These are phyloP conservation scores for Hippophae rhamnoides DNA, from an alignment of 306 rosid species.

Conservation along the genomic window DNA sequence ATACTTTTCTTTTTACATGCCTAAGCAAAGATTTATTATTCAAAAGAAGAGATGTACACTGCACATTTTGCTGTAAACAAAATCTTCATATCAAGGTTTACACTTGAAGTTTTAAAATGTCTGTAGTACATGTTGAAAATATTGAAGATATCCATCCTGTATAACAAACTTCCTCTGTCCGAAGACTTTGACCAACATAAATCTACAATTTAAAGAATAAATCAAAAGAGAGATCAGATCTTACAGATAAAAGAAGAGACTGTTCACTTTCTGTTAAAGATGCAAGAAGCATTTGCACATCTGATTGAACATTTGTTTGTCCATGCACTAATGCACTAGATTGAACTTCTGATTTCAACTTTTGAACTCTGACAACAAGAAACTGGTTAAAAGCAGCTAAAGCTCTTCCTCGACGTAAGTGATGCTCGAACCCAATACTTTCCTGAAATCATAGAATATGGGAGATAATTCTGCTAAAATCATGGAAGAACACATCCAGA, in stretches of 20 bases:
- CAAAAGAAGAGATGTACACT: too few species aligned
- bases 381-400: constrained; percentile 77
- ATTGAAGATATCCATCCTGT: too few species aligned
- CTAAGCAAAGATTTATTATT: too few species aligned
- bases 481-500: constrained; percentile 11
- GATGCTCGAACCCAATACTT: constrained; percentile 81
- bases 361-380: constrained; percentile 61
- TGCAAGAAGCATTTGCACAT: constrained; percentile 77
- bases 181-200: too few species aligned
- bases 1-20: too few species aligned
- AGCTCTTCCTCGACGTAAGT: constrained; percentile 89
- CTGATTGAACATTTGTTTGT: constrained; percentile 69
- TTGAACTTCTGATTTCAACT: constrained; percentile 54
- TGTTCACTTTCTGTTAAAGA: constrained; percentile 61
- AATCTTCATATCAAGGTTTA: too few species aligned
- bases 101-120: too few species aligned
- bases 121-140: too few species aligned
- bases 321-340: constrained; percentile 33
- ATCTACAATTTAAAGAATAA: constrained; percentile 2
- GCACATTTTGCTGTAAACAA: too few species aligned
- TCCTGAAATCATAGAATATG: constrained; percentile 43
- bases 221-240: constrained; percentile 18
- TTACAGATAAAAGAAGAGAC: constrained; percentile 68
- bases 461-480: constrained; percentile 13
- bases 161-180: too few species aligned